Conservation (phyloP, 345 rosid genomes). For the Melaleuca quinquenervia region DNA sequence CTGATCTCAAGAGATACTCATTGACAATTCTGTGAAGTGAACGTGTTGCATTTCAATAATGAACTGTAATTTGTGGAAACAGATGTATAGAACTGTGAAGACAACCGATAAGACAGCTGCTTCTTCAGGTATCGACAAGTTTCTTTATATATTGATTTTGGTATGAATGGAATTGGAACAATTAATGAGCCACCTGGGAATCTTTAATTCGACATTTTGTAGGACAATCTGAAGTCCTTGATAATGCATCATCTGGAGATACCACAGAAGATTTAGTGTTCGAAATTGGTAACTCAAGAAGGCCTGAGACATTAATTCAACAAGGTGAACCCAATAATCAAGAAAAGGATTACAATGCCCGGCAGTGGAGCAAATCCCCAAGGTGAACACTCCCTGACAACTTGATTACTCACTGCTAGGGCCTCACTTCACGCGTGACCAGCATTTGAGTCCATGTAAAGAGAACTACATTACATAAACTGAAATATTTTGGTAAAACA, state of each 20-base stretch:
- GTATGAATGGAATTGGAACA: background rate
- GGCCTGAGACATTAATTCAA: conserved; percentile 16
- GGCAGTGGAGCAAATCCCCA: conserved; percentile 48
- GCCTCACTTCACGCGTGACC: background rate
- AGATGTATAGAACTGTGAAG: conserved; percentile 75
- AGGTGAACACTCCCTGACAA: conserved; percentile 11
- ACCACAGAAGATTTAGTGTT: conserved; percentile 61
- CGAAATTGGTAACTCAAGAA: background rate
- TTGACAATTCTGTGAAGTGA: background rate
- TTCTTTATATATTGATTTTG: background rate
- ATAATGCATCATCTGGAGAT: conserved; percentile 72
- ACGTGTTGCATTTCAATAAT: background rate
- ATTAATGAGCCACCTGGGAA: background rate
- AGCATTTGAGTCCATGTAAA: background rate
- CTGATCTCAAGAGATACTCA: background rate
- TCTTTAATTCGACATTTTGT: background rate
- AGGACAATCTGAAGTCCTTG: conserved; percentile 68
- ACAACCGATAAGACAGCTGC: conserved; percentile 62
- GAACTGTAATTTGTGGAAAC: background rate
- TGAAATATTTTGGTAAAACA: background rate
- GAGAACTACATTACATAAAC: background rate
- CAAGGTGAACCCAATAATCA: conserved; percentile 29
- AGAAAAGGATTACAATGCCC: conserved; percentile 30
- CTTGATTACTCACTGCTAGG: background rate
- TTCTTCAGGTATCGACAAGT: conserved; percentile 32